A percentile compares a stretch with the other conserved stretches of the same genome.
Conservation (phyloP, 75 land plant species). For the Larix kaempferi region DNA sequence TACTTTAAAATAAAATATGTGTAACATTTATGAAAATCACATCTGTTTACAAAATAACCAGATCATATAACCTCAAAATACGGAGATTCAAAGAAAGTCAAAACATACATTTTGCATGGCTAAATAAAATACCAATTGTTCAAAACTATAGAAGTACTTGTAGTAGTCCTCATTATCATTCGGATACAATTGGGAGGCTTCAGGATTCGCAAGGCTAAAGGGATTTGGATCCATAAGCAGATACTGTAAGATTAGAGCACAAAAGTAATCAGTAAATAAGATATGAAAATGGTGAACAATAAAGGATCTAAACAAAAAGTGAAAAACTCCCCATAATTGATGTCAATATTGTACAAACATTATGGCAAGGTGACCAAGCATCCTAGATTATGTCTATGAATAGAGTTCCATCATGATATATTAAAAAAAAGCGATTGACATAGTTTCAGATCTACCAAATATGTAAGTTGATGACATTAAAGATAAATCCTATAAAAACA, state of each 20-base stretch:
- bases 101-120: not conserved
- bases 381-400: constrained; percentile 75
- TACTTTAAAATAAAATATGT: not conserved
- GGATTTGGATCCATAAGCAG: constrained; percentile 70
- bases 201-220: constrained; percentile 68
- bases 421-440: constrained; percentile 13
- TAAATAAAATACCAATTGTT: not conserved
- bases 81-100: not conserved
- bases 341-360: constrained; percentile 55
- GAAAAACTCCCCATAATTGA: constrained; percentile 37
- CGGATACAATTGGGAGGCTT: constrained; percentile 56
- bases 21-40: not conserved
- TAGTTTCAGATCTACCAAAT: not conserved
- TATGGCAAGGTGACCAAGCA: constrained; percentile 76
- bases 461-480: no score
- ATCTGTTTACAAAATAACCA: not conserved
- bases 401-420: constrained; percentile 63
- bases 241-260: constrained; percentile 25
- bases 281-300: not conserved
- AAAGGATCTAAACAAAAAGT: not conserved
- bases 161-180: constrained; percentile 49
- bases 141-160: constrained; percentile 21
- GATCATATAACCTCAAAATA: not conserved
- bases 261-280: constrained; percentile 5
- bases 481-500: no score